These are phyloP conservation scores for Aspergillus melleus DNA, from an alignment of 2,329 filamentous ascomycete genomes.

Conservation along the genomic window DNA sequence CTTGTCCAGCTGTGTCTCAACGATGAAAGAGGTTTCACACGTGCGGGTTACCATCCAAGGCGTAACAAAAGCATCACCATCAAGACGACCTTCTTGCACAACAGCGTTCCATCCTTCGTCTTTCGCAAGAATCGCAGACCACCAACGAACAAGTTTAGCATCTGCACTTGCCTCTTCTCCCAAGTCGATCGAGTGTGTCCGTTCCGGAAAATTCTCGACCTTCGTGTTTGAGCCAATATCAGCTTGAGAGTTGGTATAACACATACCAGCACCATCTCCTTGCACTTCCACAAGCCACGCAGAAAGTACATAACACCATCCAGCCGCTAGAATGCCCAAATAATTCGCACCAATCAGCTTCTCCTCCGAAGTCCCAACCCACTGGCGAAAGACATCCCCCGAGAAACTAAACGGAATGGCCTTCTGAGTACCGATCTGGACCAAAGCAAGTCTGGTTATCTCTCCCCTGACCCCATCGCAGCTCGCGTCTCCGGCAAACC, in stretches of 20 bases:
- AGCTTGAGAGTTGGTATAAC: constrained; percentile 8
- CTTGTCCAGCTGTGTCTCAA: not conserved
- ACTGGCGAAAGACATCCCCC: constrained; percentile 6
- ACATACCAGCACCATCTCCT: constrained; percentile 9
- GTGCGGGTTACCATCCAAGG: constrained; percentile 15
- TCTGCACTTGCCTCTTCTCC: constrained; percentile 7
- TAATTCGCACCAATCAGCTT: constrained; percentile 3
- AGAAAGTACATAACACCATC: constrained; percentile 19
- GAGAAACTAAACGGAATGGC: constrained; percentile 9
- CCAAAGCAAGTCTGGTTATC: not conserved
- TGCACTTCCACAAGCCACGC: constrained; percentile 16
- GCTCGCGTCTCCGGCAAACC: constrained; percentile 1
- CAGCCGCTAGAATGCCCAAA: constrained; percentile 13
- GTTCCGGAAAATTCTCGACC: not conserved
- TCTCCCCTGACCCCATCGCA: constrained; percentile 12
- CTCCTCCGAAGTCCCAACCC: constrained; percentile 6
- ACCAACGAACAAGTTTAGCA: constrained; percentile 15
- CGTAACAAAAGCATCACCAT: constrained; percentile 6
- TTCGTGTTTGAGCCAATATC: not conserved
- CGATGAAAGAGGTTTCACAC: constrained; percentile 3
- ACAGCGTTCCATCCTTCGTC: constrained; percentile 16
- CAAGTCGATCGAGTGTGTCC: constrained; percentile 10
- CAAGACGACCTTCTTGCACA: not conserved
- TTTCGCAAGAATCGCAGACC: constrained; percentile 18
- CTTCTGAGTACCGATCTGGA: constrained; percentile 9